Evolutionary conservation across 2,329 filamentous ascomycete genomes (phyloP), one percentile per base, ranked within the genome.

Genomic region (Mollisiaceae sp.): DNA sequence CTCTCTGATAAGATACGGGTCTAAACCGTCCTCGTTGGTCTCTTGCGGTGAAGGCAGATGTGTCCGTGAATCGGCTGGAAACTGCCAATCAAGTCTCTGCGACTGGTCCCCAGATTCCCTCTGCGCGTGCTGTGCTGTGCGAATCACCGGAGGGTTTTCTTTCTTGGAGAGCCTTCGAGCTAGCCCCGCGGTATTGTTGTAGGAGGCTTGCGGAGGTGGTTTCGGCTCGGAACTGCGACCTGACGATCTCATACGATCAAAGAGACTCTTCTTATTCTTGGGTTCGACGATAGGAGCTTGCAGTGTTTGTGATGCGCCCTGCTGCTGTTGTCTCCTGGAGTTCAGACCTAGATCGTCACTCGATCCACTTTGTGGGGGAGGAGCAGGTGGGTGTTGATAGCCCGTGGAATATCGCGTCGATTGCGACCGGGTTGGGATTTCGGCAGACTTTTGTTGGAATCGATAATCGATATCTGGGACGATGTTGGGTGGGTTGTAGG

Each of bases 91-190:
- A 43, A 65, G 52, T 58, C 78, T 79, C 66, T 79, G 79, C 62
- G 32, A 36, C 32, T 80, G 79, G 56, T 79, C 78, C 22, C 77
- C 71, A 47, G 74, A 76, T 11, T 72, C 74, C 9, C 73, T 72
- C 70, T 81, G 78, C 69, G 78, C 77, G 50, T 54, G 50, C 32
- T 22, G 50, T 6, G 50, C 50, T 47, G 73, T 82, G 73, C 80
- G 80, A 69, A 83, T 67, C 11, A 61, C 58, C 70, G 71, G 77
- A 73, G 70, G 78, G 75, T 76, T 83, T 81, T 81, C 83, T 78
- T 73, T 85, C 81, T 79, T 88, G 54, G 87, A 89, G 38, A 83
- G 80, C 70, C 84, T 80, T 69, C 85, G 85, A 69, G 77, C 80
- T 57, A 87, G 76, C 59, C 81, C 81, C 57, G 77, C 70, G 65